Conservation (phyloP, 192 early-diverging fungal genomes). For the Allomyces arbusculus region DNA sequence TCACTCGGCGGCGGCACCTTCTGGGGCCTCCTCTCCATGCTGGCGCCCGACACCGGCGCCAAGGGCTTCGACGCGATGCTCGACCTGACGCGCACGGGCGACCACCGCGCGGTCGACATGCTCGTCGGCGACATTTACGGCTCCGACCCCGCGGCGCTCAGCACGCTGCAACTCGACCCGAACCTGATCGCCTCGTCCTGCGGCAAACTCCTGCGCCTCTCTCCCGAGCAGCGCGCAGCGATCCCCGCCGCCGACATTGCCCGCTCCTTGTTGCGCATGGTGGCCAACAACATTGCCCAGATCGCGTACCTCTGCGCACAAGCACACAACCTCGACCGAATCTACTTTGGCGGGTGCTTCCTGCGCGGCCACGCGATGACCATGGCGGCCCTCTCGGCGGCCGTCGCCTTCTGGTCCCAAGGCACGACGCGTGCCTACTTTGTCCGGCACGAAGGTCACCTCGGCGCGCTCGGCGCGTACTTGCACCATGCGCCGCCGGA, state of each 20-base stretch:
- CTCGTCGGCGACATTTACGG: slow-evolving; percentile 92
- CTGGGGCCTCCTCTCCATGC: slow-evolving; percentile 74
- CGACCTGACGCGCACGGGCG: slow-evolving; percentile 67
- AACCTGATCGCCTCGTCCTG: slow-evolving; percentile 85
- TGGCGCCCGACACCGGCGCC: slow-evolving; percentile 47
- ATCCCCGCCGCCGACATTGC: slow-evolving; percentile 67
- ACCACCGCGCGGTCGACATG: slow-evolving; percentile 76
- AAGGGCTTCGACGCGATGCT: slow-evolving; percentile 71
- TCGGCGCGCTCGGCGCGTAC: slow-evolving; percentile 76
- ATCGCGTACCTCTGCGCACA: slow-evolving; percentile 93
- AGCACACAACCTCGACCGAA: slow-evolving; percentile 61
- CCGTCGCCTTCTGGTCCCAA: slow-evolving; percentile 92
- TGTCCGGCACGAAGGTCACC: slow-evolving; percentile 87
- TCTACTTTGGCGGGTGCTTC: slow-evolving; percentile 97
- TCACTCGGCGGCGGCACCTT: slow-evolving; percentile 86
- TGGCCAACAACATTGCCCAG: slow-evolving; percentile 91
- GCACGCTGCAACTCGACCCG: slow-evolving; percentile 75
- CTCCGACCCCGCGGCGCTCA: slow-evolving; percentile 36
- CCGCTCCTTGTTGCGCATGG: slow-evolving; percentile 76
- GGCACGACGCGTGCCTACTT: slow-evolving; percentile 86
- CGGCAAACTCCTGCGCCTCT: slow-evolving; percentile 84
- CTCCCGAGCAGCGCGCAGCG: slow-evolving; percentile 24
- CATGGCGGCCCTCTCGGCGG: slow-evolving; percentile 92
- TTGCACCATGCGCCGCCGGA: too few species aligned
- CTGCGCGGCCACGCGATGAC: slow-evolving; percentile 89